Percentiles rank a stretch among this genome's conserved stretches.
phyloP scores from a whole-genome alignment of 2,329 filamentous ascomycete genomes.

The Pestalotiopsis sp. region DNA sequence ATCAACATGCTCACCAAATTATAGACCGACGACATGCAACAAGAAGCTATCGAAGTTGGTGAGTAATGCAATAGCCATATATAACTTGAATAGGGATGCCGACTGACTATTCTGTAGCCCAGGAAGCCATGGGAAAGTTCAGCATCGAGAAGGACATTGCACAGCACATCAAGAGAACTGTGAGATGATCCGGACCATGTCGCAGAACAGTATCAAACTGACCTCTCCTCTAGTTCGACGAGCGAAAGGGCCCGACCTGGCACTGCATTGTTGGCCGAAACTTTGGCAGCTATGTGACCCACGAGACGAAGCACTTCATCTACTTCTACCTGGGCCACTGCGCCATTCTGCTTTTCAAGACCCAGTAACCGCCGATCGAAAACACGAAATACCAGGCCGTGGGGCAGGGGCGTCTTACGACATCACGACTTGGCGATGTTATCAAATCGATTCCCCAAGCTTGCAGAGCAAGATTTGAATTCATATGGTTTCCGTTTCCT shows the following conservation, averaged over 20 bases:
- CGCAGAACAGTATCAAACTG: neutral
- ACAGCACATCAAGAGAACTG: constrained; percentile 35
- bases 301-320: constrained; percentile 99
- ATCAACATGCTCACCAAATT: constrained; percentile 30
- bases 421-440: neutral
- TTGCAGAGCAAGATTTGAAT: neutral
- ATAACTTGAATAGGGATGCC: constrained; percentile 14
- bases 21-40: constrained; percentile 96
- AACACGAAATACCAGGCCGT: neutral
- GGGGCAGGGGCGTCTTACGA: neutral
- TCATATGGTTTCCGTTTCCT: neutral
- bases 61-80: constrained; percentile 40
- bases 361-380: constrained; percentile 66
- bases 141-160: constrained; percentile 59
- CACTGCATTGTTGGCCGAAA: constrained; percentile 98
- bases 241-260: constrained; percentile 96
- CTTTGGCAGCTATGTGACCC: constrained; percentile 98
- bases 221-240: constrained; percentile 71
- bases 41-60: constrained; percentile 95
- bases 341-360: constrained; percentile 98
- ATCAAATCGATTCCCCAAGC: neutral
- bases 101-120: constrained; percentile 39
- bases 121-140: constrained; percentile 64
- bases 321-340: constrained; percentile 99
- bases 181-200: constrained; percentile 25